These are phyloP conservation scores for Pichia cabralensis DNA, from an alignment of 805 yeast species.

Conservation along the genomic window DNA sequence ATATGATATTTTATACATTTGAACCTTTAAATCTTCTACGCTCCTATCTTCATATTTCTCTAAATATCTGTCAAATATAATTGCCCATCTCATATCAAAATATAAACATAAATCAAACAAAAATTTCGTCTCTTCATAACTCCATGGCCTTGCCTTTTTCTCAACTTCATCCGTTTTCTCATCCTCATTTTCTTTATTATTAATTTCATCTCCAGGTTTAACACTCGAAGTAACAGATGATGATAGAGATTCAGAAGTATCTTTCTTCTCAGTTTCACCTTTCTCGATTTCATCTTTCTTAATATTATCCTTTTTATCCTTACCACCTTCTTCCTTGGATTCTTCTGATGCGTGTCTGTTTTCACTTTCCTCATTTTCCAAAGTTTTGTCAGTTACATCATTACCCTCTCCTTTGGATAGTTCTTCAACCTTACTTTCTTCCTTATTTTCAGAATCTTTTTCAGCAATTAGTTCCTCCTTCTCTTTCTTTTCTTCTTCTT, in stretches of 20 bases:
- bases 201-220: neutral
- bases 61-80: conserved; percentile 49
- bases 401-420: neutral
- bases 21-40: conserved; percentile 74
- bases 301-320: neutral
- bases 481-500: neutral
- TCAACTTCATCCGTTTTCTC: neutral
- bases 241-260: too few relatives aligned
- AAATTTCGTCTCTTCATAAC: conserved; percentile 65
- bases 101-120: conserved; percentile 59
- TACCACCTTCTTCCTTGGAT: neutral
- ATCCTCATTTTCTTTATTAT: neutral
- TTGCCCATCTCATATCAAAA: conserved; percentile 62
- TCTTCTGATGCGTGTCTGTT: neutral
- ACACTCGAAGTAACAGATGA: too few relatives aligned
- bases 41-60: conserved; percentile 38
- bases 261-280: neutral
- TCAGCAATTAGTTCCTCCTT: neutral
- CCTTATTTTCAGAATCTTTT: neutral
- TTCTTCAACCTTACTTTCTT: neutral
- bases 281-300: neutral
- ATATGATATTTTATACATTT: conserved; percentile 63
- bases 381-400: neutral
- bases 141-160: conserved; percentile 35
- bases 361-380: neutral